Conservation (phyloP, 2,329 filamentous ascomycete species). For the Leptographium radiaticola region DNA sequence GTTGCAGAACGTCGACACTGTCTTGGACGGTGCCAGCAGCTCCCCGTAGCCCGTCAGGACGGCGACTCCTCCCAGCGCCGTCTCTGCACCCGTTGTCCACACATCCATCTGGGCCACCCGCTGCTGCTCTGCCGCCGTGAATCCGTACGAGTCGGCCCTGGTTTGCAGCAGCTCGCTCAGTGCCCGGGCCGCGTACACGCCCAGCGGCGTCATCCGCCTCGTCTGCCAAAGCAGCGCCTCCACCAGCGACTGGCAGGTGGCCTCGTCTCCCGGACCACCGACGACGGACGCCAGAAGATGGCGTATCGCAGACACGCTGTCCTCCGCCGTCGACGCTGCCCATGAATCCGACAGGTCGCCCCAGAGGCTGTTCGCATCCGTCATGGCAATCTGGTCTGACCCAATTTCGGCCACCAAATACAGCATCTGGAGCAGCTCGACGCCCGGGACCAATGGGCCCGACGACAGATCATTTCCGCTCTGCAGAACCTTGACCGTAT, state of each 20-base stretch:
- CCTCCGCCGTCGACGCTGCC: conserved; percentile 25
- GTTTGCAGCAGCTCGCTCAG: conserved; percentile 36
- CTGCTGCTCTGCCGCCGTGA: conserved; percentile 30
- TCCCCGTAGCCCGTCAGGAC: conserved; percentile 40
- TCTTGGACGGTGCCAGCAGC: conserved; percentile 31
- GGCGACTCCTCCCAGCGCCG: conserved; percentile 34
- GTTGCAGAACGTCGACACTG: conserved; percentile 41
- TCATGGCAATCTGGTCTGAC: conserved; percentile 38
- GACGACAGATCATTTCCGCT: conserved; percentile 24
- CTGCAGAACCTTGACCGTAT: conserved; percentile 45
- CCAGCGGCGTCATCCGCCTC: conserved; percentile 25
- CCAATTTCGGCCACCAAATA: conserved; percentile 36
- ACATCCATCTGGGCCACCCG: conserved; percentile 31
- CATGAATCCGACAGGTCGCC: conserved; percentile 22
- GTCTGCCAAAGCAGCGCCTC: conserved; percentile 30
- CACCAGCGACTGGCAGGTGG: conserved; percentile 24
- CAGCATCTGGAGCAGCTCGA: conserved; percentile 39
- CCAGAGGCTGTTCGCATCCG: conserved; percentile 34
- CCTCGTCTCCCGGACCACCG: conserved; percentile 13
- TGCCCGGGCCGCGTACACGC: conserved; percentile 39
- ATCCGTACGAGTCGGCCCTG: conserved; percentile 33
- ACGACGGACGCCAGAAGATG: conserved; percentile 22
- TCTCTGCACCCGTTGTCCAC: conserved; percentile 32
- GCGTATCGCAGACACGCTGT: conserved; percentile 28
- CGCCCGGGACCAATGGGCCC: conserved; percentile 27